Evolutionary conservation across 345 rosid species (phyloP), one percentile per base, ranked within the genome.

Genomic region (Heritiera littoralis): DNA sequence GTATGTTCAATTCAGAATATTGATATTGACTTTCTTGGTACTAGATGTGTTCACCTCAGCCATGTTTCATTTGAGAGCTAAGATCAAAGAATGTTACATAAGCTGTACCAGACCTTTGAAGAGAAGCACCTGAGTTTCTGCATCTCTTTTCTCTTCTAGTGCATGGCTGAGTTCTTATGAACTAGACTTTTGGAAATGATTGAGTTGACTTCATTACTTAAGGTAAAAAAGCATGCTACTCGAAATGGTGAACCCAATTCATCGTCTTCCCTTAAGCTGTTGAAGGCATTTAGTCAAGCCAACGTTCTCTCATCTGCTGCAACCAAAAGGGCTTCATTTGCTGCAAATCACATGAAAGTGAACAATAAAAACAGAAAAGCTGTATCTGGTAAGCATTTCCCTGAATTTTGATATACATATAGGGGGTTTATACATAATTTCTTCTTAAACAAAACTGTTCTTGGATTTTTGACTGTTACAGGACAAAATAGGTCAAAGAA

Each of bases 401-500:
- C 18, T 64, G 30, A 54, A 6, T 18, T 46, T 45, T 72, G 38
- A 15, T 69, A 78, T 28, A 11, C 48, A 30, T 11, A 7, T 5
- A 30, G 28, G 15, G 43, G 10, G 28, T 14, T n/a, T 74, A 11
- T 30, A 41, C 51, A 10, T 43, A 60, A 0, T 38, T 18, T 13
- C 23, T 38, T 23, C 38, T 30, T 41, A 51, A 52, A 2, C 52
- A 7, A 51, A 54, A 40, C 1, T 70, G 59, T 12, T 12, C 9
- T 12, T 46, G 18, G 51, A 23, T 61, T 38, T 69, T 41, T 63
- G 45, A 60, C 61, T 51, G 40, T 35, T 78, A 12, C 81, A 89
- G 90, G 84, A 61, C 79, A 82, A 74, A 72, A 11, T 14, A 74
- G 70, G 78, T 45, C 76, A 38, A 84, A 83, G 78, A 79, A 81